A percentile compares a stretch with the other conserved stretches of the same genome.
These are phyloP conservation scores for Mucor plumbeus DNA, from an alignment of 371 early-diverging fungal genomes.

Conservation along the genomic window DNA sequence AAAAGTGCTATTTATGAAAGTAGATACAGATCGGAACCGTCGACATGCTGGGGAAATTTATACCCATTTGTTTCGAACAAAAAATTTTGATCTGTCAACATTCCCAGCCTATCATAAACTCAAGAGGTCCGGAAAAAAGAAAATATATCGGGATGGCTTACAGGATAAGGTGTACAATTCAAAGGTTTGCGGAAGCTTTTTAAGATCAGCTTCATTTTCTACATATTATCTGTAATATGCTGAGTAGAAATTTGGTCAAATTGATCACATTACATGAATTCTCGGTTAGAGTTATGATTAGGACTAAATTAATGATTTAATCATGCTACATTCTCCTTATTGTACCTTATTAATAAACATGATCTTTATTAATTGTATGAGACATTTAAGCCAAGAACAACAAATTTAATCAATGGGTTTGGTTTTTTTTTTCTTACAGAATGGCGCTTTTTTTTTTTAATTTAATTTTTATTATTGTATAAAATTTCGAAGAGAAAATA, in stretches of 20 bases:
- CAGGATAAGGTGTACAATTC: neutral
- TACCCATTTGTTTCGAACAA: neutral
- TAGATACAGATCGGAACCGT: neutral
- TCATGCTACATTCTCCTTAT: neutral
- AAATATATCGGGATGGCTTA: neutral
- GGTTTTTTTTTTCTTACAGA: neutral
- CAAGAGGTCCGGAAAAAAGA: neutral
- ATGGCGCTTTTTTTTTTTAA: neutral
- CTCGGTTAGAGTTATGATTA: no score
- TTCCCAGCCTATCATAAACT: neutral
- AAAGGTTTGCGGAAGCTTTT: neutral
- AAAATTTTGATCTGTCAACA: constrained; percentile 2
- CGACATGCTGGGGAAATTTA: neutral
- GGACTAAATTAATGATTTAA: neutral
- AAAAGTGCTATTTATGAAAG: neutral
- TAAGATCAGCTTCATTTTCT: neutral
- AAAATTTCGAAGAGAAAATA: neutral
- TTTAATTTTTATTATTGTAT: no score
- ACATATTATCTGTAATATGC: neutral
- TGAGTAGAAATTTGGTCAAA: no score
- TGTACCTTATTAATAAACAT: neutral
- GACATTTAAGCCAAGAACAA: neutral
- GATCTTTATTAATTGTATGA: neutral
- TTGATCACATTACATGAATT: neutral
- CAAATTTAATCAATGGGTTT: neutral